These are phyloP conservation scores for Wickerhamiella cacticola DNA, from an alignment of 805 yeast species.

Conservation along the genomic window DNA sequence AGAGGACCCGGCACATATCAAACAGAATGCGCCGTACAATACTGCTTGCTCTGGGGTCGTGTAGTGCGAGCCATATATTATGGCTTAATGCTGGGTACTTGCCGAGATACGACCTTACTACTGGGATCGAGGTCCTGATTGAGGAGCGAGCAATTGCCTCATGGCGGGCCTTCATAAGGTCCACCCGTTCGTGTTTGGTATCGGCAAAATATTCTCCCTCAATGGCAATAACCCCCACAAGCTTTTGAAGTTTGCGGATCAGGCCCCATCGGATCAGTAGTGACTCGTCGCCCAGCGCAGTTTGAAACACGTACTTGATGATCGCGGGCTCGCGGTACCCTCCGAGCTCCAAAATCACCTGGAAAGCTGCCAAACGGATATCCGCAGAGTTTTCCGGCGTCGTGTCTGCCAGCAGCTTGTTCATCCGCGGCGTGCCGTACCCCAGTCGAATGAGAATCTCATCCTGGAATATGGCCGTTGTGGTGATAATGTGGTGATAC, in stretches of 20 bases:
- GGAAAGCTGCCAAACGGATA: constrained; percentile 55
- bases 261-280: constrained; percentile 41
- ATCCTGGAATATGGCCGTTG: constrained; percentile 47
- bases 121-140: constrained; percentile 51
- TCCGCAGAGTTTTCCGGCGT: constrained; percentile 36
- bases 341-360: constrained; percentile 58
- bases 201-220: constrained; percentile 35
- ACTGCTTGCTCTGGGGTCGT: constrained; percentile 47
- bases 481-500: constrained; percentile 43
- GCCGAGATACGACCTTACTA: constrained; percentile 47
- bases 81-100: constrained; percentile 42
- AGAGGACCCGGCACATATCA: constrained; percentile 53
- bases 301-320: constrained; percentile 48
- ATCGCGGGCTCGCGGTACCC: constrained; percentile 57
- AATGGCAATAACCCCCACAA: constrained; percentile 56
- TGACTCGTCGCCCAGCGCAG: constrained; percentile 45
- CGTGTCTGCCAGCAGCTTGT: constrained; percentile 46
- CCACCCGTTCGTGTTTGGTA: constrained; percentile 18
- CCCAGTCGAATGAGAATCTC: constrained; percentile 48
- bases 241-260: constrained; percentile 35
- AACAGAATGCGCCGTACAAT: constrained; percentile 51
- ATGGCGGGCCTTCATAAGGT: constrained; percentile 40
- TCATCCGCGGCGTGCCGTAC: constrained; percentile 38
- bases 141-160: constrained; percentile 56
- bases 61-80: constrained; percentile 55